Evolutionary conservation across 2,329 filamentous ascomycete species (phyloP).

Genomic region (Pyrenochaeta sp.): DNA sequence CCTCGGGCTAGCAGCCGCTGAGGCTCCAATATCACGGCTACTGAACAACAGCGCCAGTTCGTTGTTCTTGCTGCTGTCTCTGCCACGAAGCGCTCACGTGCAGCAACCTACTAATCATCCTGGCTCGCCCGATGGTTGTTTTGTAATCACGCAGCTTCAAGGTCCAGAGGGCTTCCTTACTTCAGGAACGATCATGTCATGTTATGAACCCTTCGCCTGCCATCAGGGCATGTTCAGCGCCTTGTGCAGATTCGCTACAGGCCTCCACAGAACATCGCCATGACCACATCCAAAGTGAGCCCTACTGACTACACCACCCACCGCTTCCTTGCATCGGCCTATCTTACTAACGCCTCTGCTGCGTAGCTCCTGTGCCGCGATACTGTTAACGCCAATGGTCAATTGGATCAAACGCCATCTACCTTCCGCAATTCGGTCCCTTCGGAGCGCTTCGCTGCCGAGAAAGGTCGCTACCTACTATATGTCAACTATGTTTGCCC

Average conservation of each 20-base stretch:
- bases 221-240: constrained; percentile 7
- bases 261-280: constrained; percentile 6
- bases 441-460: constrained; percentile 64
- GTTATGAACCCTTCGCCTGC: not conserved
- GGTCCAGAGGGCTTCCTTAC: constrained; percentile 3
- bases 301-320: not conserved
- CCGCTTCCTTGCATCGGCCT: not conserved
- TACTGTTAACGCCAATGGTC: constrained; percentile 53
- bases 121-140: constrained; percentile 25
- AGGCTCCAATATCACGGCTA: not conserved
- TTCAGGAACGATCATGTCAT: constrained; percentile 4
- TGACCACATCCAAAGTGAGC: constrained; percentile 13
- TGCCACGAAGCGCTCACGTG: not conserved
- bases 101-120: constrained; percentile 27
- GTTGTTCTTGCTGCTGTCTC: not conserved
- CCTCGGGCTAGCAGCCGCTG: not conserved
- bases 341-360: not conserved
- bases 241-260: not conserved
- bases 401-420: constrained; percentile 63
- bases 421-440: constrained; percentile 66
- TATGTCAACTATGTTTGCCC: constrained; percentile 70
- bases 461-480: constrained; percentile 68
- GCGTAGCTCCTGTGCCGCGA: constrained; percentile 5
- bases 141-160: constrained; percentile 36
- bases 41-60: not conserved